A percentile compares a stretch with the other conserved stretches of the same genome.
Evolutionary conservation across 192 early-diverging fungal genomes (phyloP).

Genomic region (Coemansia sp.): DNA sequence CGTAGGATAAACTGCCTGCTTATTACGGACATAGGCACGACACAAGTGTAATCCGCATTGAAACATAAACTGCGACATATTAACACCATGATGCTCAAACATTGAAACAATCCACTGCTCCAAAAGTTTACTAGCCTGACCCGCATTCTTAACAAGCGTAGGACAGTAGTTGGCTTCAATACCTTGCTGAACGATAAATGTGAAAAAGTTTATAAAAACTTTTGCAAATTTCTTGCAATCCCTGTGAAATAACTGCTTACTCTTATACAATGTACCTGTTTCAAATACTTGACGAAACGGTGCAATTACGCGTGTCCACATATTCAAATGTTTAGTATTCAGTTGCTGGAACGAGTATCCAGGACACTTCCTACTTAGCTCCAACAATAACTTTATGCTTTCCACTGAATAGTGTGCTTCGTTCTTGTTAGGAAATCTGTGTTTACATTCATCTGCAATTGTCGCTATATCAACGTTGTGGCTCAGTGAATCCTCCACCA

Average conservation of each 20-base stretch:
- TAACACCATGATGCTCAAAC: slow-evolving; percentile 26
- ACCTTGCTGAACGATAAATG: slow-evolving; percentile 1
- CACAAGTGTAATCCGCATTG: slow-evolving; percentile 20
- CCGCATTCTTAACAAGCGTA: slow-evolving; percentile 4
- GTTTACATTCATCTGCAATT: not conserved
- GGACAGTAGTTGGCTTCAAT: not conserved
- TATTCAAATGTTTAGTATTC: slow-evolving; percentile 53
- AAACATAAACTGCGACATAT: slow-evolving; percentile 28
- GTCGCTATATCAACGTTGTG: not conserved
- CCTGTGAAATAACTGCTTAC: slow-evolving; percentile 38
- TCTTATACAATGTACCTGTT: slow-evolving; percentile 29
- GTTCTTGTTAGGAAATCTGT: slow-evolving; percentile 24
- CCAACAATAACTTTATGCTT: slow-evolving; percentile 25
- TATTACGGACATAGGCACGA: slow-evolving; percentile 15
- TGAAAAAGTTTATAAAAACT: slow-evolving; percentile 29
- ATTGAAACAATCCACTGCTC: slow-evolving; percentile 43
- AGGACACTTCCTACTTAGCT: slow-evolving; percentile 22
- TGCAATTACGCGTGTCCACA: slow-evolving; percentile 42
- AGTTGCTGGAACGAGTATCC: slow-evolving; percentile 39
- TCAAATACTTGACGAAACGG: slow-evolving; percentile 32
- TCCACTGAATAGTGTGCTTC: slow-evolving; percentile 25
- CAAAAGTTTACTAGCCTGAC: slow-evolving; percentile 29
- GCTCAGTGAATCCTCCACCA: slow-evolving; percentile 17
- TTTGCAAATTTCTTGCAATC: slow-evolving; percentile 49
- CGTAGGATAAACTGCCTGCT: not conserved